Conservation (phyloP, 495 filamentous ascomycete species). For the Penicillium angulare region DNA sequence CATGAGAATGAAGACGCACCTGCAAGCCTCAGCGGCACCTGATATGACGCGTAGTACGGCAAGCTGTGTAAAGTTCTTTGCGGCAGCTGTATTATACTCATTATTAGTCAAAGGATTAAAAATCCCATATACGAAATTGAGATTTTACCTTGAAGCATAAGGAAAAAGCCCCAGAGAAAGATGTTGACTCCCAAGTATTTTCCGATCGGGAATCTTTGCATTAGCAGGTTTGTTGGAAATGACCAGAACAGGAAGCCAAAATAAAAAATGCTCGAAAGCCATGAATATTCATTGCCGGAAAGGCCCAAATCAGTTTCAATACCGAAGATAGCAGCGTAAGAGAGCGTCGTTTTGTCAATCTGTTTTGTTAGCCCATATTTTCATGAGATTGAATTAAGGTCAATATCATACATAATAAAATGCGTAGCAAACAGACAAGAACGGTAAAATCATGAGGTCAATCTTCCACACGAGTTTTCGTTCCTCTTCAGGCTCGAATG, state of each 20-base stretch:
- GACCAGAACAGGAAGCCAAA: conserved; percentile 52
- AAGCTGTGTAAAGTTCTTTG: conserved; percentile 47
- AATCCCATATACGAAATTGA: background rate
- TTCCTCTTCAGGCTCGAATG: conserved; percentile 40
- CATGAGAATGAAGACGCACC: conserved; percentile 1
- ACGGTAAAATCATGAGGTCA: conserved; percentile 37
- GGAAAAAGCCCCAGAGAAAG: conserved; percentile 53
- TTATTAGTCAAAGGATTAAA: no score
- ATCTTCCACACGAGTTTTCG: conserved; percentile 46
- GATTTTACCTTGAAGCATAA: conserved; percentile 23
- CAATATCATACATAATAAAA: conserved; percentile 34
- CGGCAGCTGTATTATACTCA: conserved; percentile 44
- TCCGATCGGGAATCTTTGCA: conserved; percentile 51
- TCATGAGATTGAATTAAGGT: background rate
- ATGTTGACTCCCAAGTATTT: conserved; percentile 59
- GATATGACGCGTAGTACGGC: conserved; percentile 50
- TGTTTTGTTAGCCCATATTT: background rate
- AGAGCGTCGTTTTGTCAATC: conserved; percentile 53
- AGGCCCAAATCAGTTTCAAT: conserved; percentile 47
- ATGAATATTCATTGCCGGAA: conserved; percentile 49
- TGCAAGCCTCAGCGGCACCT: conserved; percentile 52
- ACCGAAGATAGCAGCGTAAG: conserved; percentile 56
- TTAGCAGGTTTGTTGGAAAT: conserved; percentile 45
- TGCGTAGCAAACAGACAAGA: conserved; percentile 48
- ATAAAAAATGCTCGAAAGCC: conserved; percentile 54